phyloP scores from a whole-genome alignment of 1,284 basidiomycete species.

The Tausonia pullulans region DNA sequence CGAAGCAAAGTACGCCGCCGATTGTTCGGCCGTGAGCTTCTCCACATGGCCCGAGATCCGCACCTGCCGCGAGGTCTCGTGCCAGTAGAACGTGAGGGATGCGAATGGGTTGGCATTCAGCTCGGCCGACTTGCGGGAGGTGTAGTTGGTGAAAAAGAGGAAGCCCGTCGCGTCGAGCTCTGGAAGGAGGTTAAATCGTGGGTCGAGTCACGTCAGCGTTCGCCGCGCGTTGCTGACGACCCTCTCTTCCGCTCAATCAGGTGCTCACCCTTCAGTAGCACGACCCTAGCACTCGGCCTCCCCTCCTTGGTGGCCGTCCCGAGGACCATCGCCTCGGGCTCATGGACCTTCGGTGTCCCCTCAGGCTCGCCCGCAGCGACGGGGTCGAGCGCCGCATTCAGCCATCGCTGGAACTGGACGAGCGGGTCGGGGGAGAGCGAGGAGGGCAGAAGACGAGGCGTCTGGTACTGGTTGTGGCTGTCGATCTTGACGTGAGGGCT shows the following conservation, averaged over 20 bases:
- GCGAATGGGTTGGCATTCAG: slow-evolving; percentile 64
- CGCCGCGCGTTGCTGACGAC: no score
- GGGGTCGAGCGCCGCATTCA: slow-evolving; percentile 47
- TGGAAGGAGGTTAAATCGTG: not conserved
- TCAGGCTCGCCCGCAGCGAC: slow-evolving; percentile 20
- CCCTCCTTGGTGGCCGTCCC: slow-evolving; percentile 62
- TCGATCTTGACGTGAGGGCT: slow-evolving; percentile 29
- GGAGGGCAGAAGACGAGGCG: slow-evolving; percentile 50
- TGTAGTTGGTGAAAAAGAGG: slow-evolving; percentile 94
- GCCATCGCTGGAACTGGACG: slow-evolving; percentile 74
- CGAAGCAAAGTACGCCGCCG: slow-evolving; percentile 69
- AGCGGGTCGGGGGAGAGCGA: slow-evolving; percentile 56
- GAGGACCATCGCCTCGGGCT: slow-evolving; percentile 80
- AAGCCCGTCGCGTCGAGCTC: slow-evolving; percentile 72
- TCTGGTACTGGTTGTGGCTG: slow-evolving; percentile 62
- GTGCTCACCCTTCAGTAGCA: slow-evolving; percentile 62
- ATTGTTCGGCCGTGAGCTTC: slow-evolving; percentile 57
- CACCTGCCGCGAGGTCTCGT: slow-evolving; percentile 67
- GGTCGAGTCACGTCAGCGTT: not conserved
- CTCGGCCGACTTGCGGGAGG: slow-evolving; percentile 79
- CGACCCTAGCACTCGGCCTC: slow-evolving; percentile 75
- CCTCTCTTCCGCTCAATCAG: no score
- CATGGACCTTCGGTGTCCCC: slow-evolving; percentile 45
- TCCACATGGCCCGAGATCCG: slow-evolving; percentile 78
- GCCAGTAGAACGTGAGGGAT: slow-evolving; percentile 84